A percentile compares a stretch with the other conserved stretches of the same genome.
Evolutionary conservation across 345 rosid genomes (phyloP).

Genomic region (Pugionium dolabratum): DNA sequence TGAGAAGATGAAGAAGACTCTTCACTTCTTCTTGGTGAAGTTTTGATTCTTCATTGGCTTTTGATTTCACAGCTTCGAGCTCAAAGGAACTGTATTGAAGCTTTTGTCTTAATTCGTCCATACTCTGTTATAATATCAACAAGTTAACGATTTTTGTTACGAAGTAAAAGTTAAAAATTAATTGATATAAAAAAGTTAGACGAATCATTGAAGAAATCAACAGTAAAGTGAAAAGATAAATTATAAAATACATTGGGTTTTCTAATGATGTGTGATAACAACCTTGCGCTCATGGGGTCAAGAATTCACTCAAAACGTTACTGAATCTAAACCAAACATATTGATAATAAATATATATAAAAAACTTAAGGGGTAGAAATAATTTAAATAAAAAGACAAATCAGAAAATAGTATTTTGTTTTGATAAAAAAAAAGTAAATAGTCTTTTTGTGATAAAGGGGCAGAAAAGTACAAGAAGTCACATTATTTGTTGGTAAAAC

Average conservation of each 20-base stretch:
- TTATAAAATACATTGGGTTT: constrained; percentile 4
- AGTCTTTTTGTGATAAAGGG: constrained; percentile 21
- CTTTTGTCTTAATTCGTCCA: constrained; percentile 68
- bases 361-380: constrained; percentile 9
- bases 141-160: neutral
- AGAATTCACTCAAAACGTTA: constrained; percentile 32
- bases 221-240: constrained; percentile 19
- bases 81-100: constrained; percentile 61
- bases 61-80: constrained; percentile 60
- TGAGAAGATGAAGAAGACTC: constrained; percentile 53
- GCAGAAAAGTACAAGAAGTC: constrained; percentile 44
- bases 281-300: constrained; percentile 40
- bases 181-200: constrained; percentile 11
- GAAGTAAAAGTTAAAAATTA: constrained; percentile 24
- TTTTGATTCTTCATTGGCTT: constrained; percentile 58
- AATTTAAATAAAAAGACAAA: constrained; percentile 31
- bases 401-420: no score
- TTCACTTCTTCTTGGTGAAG: constrained; percentile 54
- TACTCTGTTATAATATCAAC: constrained; percentile 45
- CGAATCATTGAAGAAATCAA: constrained; percentile 36
- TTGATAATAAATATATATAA: neutral
- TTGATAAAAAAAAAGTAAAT: neutral
- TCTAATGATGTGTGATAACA: constrained; percentile 36
- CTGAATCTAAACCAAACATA: constrained; percentile 32
- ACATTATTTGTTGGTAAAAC: constrained; percentile 41